phyloP scores from a whole-genome alignment of 768 basidiomycete species.

The Hericium coralloides region DNA sequence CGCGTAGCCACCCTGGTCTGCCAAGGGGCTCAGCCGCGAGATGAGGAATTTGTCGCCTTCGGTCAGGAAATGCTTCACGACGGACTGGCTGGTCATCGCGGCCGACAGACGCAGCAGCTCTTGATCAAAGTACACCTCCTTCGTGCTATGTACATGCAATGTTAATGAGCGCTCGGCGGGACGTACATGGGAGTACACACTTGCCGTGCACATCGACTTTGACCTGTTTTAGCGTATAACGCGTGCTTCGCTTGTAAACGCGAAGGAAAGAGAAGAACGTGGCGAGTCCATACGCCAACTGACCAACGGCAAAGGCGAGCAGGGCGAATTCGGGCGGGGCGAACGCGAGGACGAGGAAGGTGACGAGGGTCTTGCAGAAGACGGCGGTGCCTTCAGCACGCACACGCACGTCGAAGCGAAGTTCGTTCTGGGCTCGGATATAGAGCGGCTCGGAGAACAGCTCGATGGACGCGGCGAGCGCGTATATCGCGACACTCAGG shows the following conservation, averaged over 20 bases:
- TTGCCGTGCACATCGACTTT: conserved; percentile 15
- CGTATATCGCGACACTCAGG: conserved; percentile 59
- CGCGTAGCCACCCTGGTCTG: conserved; percentile 92
- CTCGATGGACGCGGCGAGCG: conserved; percentile 65
- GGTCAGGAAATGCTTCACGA: conserved; percentile 91
- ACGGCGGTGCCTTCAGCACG: conserved; percentile 83
- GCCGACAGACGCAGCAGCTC: conserved; percentile 52
- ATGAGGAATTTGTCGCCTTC: conserved; percentile 92
- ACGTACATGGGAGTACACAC: conserved; percentile 16
- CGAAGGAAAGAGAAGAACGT: conserved; percentile 48
- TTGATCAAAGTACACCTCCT: conserved; percentile 32
- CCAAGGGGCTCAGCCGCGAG: conserved; percentile 71
- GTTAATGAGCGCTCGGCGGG: background rate
- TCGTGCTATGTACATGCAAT: conserved; percentile 12
- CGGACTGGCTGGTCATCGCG: conserved; percentile 81
- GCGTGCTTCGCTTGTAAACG: conserved; percentile 13
- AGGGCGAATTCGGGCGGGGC: conserved; percentile 44
- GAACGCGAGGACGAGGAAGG: conserved; percentile 53
- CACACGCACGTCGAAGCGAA: conserved; percentile 64
- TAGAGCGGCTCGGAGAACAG: conserved; percentile 66
- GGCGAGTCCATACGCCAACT: conserved; percentile 59
- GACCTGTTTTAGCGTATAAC: conserved; percentile 16
- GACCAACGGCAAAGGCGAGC: conserved; percentile 81
- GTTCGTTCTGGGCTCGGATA: conserved; percentile 46
- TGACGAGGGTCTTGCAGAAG: conserved; percentile 59